Evolutionary conservation across 2,329 filamentous ascomycete genomes (phyloP).

Genomic region (Trichoderma aggressivum): DNA sequence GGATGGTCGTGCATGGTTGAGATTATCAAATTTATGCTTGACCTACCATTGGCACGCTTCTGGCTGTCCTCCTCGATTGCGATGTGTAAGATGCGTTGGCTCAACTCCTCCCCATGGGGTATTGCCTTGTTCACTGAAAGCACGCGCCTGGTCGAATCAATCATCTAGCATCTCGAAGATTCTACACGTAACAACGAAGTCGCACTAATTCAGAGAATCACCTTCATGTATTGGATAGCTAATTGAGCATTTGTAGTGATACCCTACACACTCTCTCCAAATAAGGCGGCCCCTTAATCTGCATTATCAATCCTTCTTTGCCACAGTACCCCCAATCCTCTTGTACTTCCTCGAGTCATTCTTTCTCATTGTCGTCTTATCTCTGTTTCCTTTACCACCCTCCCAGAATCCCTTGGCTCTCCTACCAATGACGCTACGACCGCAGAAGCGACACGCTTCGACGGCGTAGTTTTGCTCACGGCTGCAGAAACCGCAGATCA

Average conservation of each 20-base stretch:
- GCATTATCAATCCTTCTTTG: constrained; percentile 13
- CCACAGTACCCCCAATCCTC: constrained; percentile 46
- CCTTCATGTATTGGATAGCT: background rate
- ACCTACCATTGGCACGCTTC: background rate
- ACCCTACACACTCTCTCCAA: background rate
- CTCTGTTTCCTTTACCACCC: constrained; percentile 77
- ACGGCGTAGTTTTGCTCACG: constrained; percentile 76
- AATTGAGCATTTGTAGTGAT: background rate
- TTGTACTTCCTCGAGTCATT: constrained; percentile 75
- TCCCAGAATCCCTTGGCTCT: constrained; percentile 78
- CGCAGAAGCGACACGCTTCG: constrained; percentile 73
- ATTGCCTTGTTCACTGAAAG: background rate
- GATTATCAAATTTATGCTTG: background rate
- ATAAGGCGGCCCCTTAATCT: background rate
- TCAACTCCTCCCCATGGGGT: background rate
- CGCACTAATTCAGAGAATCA: background rate
- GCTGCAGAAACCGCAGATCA: constrained; percentile 79
- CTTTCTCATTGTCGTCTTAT: constrained; percentile 66
- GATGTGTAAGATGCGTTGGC: background rate
- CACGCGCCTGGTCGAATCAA: background rate
- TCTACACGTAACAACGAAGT: background rate
- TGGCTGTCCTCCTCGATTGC: background rate
- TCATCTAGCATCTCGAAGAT: background rate
- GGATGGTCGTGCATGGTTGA: background rate
- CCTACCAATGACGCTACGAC: constrained; percentile 62